Conservation (phyloP, 2,329 filamentous ascomycete species). For the Fusarium sp. region DNA sequence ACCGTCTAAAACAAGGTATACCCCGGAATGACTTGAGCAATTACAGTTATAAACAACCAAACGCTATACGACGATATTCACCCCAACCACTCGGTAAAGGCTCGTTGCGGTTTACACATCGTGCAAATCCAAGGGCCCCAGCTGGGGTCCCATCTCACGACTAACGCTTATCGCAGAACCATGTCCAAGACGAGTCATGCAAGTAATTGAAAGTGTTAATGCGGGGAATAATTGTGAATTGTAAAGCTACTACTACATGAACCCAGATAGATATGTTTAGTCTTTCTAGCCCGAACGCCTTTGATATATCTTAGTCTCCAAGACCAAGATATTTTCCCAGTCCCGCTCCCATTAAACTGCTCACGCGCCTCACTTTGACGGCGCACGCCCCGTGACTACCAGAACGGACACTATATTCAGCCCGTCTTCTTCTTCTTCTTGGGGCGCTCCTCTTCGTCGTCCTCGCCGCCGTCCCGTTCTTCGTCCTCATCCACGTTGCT, state of each 20-base stretch:
- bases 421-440: conserved; percentile 67
- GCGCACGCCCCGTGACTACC: not conserved
- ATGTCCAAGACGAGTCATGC: conserved; percentile 19
- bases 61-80: conserved; percentile 5
- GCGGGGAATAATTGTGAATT: conserved; percentile 14
- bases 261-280: conserved; percentile 22
- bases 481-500: conserved; percentile 65
- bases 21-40: conserved; percentile 1
- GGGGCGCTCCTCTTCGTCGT: conserved; percentile 62
- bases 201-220: not conserved
- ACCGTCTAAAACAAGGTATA: not conserved
- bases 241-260: conserved; percentile 29
- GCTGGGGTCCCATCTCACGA: conserved; percentile 18
- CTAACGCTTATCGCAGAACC: conserved; percentile 11
- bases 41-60: conserved; percentile 5
- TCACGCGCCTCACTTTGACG: conserved; percentile 6
- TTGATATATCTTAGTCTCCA: conserved; percentile 39
- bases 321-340: conserved; percentile 37
- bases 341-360: conserved; percentile 40
- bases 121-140: not conserved
- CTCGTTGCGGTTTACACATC: not conserved
- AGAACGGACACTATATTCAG: conserved; percentile 27
- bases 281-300: conserved; percentile 53
- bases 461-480: conserved; percentile 60
- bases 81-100: not conserved